Evolutionary conservation across 2,329 filamentous ascomycete genomes (phyloP).

Genomic region (Cladophialophora immunda): DNA sequence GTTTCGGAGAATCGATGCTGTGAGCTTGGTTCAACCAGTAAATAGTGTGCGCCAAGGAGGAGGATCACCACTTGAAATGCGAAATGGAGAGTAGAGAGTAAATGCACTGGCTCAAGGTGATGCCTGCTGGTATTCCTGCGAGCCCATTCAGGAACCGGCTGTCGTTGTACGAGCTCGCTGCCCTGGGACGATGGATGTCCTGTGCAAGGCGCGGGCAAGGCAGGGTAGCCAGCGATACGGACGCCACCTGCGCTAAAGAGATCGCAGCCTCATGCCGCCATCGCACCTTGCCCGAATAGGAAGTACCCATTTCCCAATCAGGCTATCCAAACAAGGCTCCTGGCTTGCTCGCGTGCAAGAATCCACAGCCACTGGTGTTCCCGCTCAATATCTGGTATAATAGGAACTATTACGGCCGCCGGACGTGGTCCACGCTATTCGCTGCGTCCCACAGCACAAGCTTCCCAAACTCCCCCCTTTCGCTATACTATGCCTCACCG

Average conservation of each 20-base stretch:
- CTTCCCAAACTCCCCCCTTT: neutral
- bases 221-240: no score
- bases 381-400: neutral
- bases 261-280: neutral
- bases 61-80: no score
- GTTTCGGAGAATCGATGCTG: no score
- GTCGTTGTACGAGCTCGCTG: no score
- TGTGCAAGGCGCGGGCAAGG: no score
- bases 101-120: no score
- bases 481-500: neutral
- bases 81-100: no score
- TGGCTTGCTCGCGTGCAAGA: conserved; percentile 4
- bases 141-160: no score
- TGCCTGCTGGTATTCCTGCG: no score
- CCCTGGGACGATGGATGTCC: no score
- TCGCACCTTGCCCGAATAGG: conserved; percentile 5
- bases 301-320: conserved; percentile 18
- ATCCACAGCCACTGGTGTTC: neutral
- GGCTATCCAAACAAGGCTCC: conserved; percentile 16
- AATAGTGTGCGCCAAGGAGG: no score
- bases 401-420: neutral
- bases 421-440: conserved; percentile 4
- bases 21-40: no score
- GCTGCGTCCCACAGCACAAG: neutral
- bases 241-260: neutral